Conservation (phyloP, 345 rosid species). For the Ceriops decandra region DNA sequence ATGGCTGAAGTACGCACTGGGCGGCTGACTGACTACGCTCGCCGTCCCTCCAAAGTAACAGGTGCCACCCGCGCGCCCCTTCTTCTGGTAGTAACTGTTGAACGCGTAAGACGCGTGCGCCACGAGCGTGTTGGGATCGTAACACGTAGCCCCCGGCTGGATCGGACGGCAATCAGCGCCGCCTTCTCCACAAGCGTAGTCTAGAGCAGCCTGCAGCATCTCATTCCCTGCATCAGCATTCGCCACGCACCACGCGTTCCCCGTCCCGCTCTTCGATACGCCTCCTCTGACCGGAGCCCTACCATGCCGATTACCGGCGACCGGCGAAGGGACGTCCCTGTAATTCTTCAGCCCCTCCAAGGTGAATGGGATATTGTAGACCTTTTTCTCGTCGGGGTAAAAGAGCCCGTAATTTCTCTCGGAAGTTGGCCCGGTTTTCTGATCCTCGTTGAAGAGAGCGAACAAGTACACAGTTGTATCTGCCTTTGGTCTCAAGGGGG, state of each 20-base stretch:
- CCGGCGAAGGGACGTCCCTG: conserved; percentile 12
- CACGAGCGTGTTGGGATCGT: conserved; percentile 49
- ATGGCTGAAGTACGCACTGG: conserved; percentile 46
- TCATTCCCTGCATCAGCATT: conserved; percentile 31
- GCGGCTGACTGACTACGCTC: conserved; percentile 55
- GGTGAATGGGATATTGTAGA: conserved; percentile 74
- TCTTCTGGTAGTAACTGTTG: conserved; percentile 84
- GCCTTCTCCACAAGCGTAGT: conserved; percentile 86
- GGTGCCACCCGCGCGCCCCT: conserved; percentile 52
- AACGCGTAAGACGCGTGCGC: conserved; percentile 91
- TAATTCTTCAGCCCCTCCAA: conserved; percentile 49
- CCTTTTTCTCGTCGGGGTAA: conserved; percentile 71
- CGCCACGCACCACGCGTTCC: conserved; percentile 88
- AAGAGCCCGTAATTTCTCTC: conserved; percentile 94
- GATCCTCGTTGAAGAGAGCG: conserved; percentile 86
- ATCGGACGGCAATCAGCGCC: conserved; percentile 86
- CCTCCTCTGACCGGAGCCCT: conserved; percentile 7
- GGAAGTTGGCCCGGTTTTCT: conserved; percentile 73
- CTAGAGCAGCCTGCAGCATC: conserved; percentile 59
- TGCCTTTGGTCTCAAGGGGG: conserved; percentile 75
- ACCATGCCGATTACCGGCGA: conserved; percentile 2
- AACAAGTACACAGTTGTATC: conserved; percentile 83
- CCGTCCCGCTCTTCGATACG: conserved; percentile 30
- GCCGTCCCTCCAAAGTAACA: conserved; percentile 75
- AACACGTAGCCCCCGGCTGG: conserved; percentile 68